Base-by-base conservation (phyloP, 179 eudicot species). In the Carnegiea gigantea region DNA sequence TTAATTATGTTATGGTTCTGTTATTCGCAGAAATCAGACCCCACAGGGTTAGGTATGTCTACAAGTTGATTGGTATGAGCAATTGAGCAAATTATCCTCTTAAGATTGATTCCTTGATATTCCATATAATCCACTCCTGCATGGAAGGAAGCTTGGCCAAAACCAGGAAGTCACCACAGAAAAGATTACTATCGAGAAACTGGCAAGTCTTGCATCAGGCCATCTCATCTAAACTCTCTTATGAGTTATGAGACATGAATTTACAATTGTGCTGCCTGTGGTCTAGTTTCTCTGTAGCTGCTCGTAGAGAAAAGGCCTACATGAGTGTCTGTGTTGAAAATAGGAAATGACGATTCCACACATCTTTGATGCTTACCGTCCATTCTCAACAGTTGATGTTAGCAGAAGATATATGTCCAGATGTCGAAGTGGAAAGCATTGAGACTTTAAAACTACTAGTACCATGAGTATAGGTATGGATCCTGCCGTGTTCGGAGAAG, bases 1-100 rank as follows among this genome's bases (percentile, higher is more conserved):
- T 70, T 44, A 70, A 70, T 70, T 30, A 70, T 70, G 73, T 36
- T 14, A 76, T 26, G 77, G 77, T 75, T 64, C 77, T 75, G 64
- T 28, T 13, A 26, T 46, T 49, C 49, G 40, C 64, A 51, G 77
- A 51, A 24, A 48, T 26, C 12, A 24, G 77, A 75, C 77, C 77
- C 62, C 62, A 75, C 40, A 21, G 9, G 15, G 18, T 30, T 28
- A 14, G 8, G 24, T 26, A 51, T 51, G 77, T 51, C 77, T 26
- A 75, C 64, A 26, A 49, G 77, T 15, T 76, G 64, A 6, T 54
- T 24, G 7, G 15, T 76, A 76, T 33, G 67, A 40, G 8, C 9
- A 5, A 40, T 40, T 40, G 44, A 76, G 44, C 67, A 48, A 30
- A 24, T 54, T 9, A 76, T 30, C 24, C 43, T 70, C 73, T 30